These are phyloP conservation scores for Torulaspora pretoriensis DNA, from an alignment of 1,139 yeast species.

Conservation along the genomic window DNA sequence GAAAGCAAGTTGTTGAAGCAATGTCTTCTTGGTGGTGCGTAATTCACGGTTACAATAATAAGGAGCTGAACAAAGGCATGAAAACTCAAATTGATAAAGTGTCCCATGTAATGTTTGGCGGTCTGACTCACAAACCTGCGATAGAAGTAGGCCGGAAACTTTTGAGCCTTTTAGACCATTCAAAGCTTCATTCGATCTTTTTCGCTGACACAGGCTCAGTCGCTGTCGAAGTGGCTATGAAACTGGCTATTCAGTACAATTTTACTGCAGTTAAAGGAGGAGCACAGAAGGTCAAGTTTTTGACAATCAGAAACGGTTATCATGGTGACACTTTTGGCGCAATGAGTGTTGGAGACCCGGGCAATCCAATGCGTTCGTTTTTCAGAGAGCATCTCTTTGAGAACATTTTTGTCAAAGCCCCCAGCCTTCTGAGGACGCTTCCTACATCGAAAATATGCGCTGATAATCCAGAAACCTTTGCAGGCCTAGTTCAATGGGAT, in stretches of 20 bases:
- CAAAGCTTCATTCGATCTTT: slow-evolving; percentile 29
- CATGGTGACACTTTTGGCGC: slow-evolving; percentile 37
- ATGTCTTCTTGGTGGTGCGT: slow-evolving; percentile 41
- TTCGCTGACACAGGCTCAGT: slow-evolving; percentile 51
- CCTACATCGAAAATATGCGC: slow-evolving; percentile 13
- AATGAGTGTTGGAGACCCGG: slow-evolving; percentile 35
- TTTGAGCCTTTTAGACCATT: slow-evolving; percentile 26
- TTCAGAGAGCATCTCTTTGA: slow-evolving; percentile 33
- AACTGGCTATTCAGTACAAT: slow-evolving; percentile 47
- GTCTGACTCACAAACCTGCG: slow-evolving; percentile 37
- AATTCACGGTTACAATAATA: slow-evolving; percentile 37
- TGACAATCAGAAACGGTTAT: slow-evolving; percentile 31
- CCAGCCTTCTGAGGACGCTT: slow-evolving; percentile 21
- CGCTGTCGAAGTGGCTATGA: slow-evolving; percentile 51
- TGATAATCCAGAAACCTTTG: slow-evolving; percentile 10
- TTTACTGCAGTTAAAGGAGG: slow-evolving; percentile 16
- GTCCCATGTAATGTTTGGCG: slow-evolving; percentile 39
- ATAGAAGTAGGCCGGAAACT: slow-evolving; percentile 27
- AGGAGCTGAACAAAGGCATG: slow-evolving; percentile 32
- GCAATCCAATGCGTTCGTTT: slow-evolving; percentile 35
- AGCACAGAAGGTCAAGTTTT: slow-evolving; percentile 24
- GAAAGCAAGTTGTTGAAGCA: slow-evolving; percentile 30
- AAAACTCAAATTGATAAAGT: slow-evolving; percentile 25
- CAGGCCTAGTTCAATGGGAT: slow-evolving; percentile 13
- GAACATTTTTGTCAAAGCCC: slow-evolving; percentile 34